phyloP scores from a whole-genome alignment of 805 yeast species.

The Saccharomycopsis sp. region DNA sequence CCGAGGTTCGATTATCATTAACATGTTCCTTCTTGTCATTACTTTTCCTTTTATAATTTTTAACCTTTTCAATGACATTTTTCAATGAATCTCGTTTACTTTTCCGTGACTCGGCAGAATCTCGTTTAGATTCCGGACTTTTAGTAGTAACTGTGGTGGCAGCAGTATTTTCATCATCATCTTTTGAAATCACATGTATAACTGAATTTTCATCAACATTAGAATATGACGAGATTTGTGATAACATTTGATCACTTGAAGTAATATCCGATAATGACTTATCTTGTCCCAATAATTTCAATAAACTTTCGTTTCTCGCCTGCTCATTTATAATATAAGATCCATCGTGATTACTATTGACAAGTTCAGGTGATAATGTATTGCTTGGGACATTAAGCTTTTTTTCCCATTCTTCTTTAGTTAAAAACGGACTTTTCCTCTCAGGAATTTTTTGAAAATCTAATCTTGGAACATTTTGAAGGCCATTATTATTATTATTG shows the following conservation, averaged over 20 bases:
- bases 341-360: background rate
- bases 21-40: background rate
- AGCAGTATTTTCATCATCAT: too few species aligned
- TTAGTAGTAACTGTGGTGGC: background rate
- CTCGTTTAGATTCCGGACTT: background rate
- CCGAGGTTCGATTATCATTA: conserved; percentile 3
- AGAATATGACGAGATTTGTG: conserved; percentile 2
- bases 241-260: background rate
- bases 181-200: conserved; percentile 1
- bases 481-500: too few species aligned
- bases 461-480: too few species aligned
- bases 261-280: background rate
- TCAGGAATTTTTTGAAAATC: conserved; percentile 1
- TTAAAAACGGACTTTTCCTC: background rate
- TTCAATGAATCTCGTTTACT: conserved; percentile 12
- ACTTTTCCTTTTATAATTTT: conserved; percentile 3
- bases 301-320: conserved; percentile 11
- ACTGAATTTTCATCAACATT: conserved; percentile 3
- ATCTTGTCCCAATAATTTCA: conserved; percentile 8
- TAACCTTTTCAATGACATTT: conserved; percentile 8
- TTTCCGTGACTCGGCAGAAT: conserved; percentile 2
- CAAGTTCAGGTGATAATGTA: background rate
- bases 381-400: background rate
- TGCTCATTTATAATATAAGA: conserved; percentile 3
- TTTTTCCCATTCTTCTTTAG: conserved; percentile 2